Percentiles rank a stretch among this genome's conserved stretches.
phyloP scores from a whole-genome alignment of 2,329 filamentous ascomycete genomes.

The Blumeriella jaapii region DNA sequence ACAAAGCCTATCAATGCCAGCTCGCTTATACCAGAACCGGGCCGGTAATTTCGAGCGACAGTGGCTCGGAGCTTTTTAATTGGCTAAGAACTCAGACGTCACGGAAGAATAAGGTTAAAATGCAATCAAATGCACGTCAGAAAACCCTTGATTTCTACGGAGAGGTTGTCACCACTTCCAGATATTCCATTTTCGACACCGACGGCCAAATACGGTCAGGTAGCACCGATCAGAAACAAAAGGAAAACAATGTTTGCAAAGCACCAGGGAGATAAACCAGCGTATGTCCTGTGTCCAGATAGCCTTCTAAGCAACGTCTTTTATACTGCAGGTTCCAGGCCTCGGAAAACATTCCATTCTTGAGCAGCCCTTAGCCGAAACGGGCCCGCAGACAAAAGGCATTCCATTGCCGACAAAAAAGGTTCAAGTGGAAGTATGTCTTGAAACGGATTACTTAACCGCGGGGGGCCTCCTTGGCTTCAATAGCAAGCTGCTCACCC shows the following conservation, averaged over 20 bases:
- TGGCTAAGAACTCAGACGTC: no score
- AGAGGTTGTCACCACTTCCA: constrained; percentile 24
- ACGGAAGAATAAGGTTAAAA: no score
- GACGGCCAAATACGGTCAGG: constrained; percentile 26
- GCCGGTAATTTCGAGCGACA: no score
- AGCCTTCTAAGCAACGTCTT: constrained; percentile 33
- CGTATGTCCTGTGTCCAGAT: constrained; percentile 35
- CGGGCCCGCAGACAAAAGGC: constrained; percentile 18
- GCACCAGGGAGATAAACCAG: constrained; percentile 27
- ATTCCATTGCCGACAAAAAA: constrained; percentile 24
- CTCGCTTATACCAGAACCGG: no score
- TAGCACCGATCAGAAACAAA: constrained; percentile 23
- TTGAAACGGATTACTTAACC: constrained; percentile 20
- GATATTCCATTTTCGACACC: constrained; percentile 27
- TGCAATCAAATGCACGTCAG: constrained; percentile 5
- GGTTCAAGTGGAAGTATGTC: constrained; percentile 20
- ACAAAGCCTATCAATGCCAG: no score
- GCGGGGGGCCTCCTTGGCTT: constrained; percentile 81
- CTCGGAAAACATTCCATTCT: constrained; percentile 21
- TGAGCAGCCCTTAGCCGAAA: constrained; percentile 14
- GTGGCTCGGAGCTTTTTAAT: no score
- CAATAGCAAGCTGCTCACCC: constrained; percentile 86
- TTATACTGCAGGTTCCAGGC: constrained; percentile 28
- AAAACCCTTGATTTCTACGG: constrained; percentile 24
- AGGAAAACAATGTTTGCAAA: constrained; percentile 22